Evolutionary conservation across 2,329 filamentous ascomycete species (phyloP).

Genomic region (Mycosphaerella arachidis): DNA sequence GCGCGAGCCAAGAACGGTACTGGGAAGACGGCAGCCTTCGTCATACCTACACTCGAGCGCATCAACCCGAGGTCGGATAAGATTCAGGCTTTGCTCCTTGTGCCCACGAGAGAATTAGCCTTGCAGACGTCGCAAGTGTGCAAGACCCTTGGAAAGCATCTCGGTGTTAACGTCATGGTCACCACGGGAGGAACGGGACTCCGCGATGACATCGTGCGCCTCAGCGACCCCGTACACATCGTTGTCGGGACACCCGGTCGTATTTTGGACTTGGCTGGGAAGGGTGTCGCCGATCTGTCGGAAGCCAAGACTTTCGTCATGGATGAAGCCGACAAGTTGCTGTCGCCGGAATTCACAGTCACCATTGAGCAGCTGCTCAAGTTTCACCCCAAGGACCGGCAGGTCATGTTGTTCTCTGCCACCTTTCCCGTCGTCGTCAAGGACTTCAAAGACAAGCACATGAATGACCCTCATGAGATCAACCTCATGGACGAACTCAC

Average conservation of each 20-base stretch:
- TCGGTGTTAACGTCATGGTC: conserved; percentile 98
- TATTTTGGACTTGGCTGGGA: conserved; percentile 93
- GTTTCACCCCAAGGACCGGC: conserved; percentile 94
- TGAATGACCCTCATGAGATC: conserved; percentile 94
- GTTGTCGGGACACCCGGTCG: conserved; percentile 95
- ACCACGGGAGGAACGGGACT: conserved; percentile 93
- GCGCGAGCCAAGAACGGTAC: conserved; percentile 98
- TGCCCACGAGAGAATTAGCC: conserved; percentile 92
- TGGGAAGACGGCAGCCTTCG: conserved; percentile 95
- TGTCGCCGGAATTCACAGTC: conserved; percentile 93
- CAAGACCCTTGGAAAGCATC: conserved; percentile 95
- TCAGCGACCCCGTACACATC: conserved; percentile 93
- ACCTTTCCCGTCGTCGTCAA: conserved; percentile 97
- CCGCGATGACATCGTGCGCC: conserved; percentile 91
- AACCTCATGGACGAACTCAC: conserved; percentile 99
- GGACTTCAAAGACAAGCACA: conserved; percentile 96
- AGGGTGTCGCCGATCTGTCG: conserved; percentile 92
- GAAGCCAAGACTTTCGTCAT: conserved; percentile 98
- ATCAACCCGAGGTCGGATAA: conserved; percentile 97
- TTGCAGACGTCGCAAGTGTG: conserved; percentile 99
- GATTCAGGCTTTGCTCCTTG: conserved; percentile 92
- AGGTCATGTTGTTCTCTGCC: conserved; percentile 98
- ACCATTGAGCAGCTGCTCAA: conserved; percentile 93
- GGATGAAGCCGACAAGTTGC: conserved; percentile 97
- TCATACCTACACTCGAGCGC: conserved; percentile 89